Conservation (phyloP, 2,329 filamentous ascomycete genomes). For the Aspergillus sp. region DNA sequence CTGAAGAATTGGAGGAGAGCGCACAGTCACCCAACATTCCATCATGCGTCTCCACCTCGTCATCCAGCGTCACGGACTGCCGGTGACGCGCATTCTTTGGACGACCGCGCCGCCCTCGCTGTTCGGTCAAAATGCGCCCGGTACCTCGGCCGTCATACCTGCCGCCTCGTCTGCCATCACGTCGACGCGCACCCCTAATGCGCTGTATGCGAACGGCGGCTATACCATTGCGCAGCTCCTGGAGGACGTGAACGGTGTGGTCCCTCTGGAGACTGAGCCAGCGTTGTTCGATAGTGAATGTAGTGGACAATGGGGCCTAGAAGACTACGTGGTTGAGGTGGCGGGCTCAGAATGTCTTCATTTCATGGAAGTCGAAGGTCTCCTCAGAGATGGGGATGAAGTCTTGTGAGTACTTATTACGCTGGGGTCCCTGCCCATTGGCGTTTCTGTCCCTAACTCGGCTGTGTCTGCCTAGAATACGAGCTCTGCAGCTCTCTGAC, state of each 20-base stretch:
- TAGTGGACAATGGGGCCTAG: conserved; percentile 71
- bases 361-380: conserved; percentile 68
- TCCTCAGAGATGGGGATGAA: conserved; percentile 81
- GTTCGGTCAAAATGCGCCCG: conserved; percentile 27
- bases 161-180: conserved; percentile 34
- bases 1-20: neutral
- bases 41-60: conserved; percentile 71
- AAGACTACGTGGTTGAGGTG: conserved; percentile 85
- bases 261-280: conserved; percentile 72
- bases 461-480: conserved; percentile 59
- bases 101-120: conserved; percentile 53
- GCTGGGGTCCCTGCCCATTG: neutral
- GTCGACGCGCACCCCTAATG: conserved; percentile 35
- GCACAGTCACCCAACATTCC: conserved; percentile 10
- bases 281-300: conserved; percentile 30
- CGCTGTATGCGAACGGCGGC: conserved; percentile 46
- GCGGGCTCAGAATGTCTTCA: conserved; percentile 85
- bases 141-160: conserved; percentile 19
- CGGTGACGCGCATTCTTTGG: conserved; percentile 72
- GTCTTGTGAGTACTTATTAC: conserved; percentile 61
- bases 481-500: conserved; percentile 73
- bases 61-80: conserved; percentile 71
- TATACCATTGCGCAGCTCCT: conserved; percentile 75
- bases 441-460: neutral
- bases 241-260: conserved; percentile 72